Percentiles rank a stretch among this genome's conserved stretches.
These are phyloP conservation scores for Rhododendron mucronatum DNA, from an alignment of 148 eudicot genomes.

Conservation along the genomic window DNA sequence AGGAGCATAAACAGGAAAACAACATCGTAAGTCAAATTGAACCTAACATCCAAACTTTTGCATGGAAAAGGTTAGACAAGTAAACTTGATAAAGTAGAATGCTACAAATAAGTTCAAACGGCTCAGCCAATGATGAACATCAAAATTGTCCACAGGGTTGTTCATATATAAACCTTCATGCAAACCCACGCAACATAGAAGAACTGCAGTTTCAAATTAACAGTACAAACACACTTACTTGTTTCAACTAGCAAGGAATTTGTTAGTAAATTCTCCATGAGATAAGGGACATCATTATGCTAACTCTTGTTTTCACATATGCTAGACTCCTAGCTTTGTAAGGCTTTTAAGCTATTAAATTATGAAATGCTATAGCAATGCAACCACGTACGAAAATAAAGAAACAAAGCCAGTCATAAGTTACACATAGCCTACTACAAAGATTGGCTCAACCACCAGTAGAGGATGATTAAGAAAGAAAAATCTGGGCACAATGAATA, in stretches of 20 bases:
- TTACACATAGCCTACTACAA: not conserved
- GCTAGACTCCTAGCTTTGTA: not conserved
- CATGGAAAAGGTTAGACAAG: not conserved
- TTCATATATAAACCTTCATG: not conserved
- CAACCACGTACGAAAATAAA: not conserved
- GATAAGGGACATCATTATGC: not conserved
- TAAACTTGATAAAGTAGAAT: not conserved
- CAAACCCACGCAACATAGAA: not conserved
- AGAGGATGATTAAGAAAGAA: not conserved
- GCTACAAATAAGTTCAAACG: not conserved
- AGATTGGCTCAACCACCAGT: not conserved
- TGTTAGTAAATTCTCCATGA: not conserved
- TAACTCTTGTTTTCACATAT: conserved; percentile 1
- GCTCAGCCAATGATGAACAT: not conserved
- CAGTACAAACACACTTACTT: not conserved
- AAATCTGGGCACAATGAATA: not conserved
- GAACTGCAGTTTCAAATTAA: not conserved
- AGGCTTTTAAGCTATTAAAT: not conserved
- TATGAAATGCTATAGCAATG: not conserved
- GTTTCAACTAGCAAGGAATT: not conserved
- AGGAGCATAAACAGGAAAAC: not conserved
- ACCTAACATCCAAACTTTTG: not conserved
- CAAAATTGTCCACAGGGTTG: not conserved
- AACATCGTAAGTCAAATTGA: not conserved
- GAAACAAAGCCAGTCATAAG: not conserved